These are phyloP conservation scores for Ichthyophthirius multifiliis DNA, from an alignment of 169 alveolate genomes.

Conservation along the genomic window DNA sequence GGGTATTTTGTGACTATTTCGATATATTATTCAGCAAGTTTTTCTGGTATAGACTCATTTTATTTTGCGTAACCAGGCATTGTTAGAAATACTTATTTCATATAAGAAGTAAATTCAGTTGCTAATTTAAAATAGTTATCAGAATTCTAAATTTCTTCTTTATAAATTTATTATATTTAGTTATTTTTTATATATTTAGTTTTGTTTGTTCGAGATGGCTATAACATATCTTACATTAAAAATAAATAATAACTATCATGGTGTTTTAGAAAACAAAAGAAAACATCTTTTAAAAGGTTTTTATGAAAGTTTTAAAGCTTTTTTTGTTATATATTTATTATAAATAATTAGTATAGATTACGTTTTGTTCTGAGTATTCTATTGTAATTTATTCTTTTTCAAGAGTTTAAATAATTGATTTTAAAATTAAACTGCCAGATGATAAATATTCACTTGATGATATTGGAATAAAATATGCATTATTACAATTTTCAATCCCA, in stretches of 20 bases:
- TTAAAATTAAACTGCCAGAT: background rate
- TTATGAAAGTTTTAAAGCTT: background rate
- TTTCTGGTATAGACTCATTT: background rate
- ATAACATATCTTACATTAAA: background rate
- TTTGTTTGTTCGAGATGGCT: background rate
- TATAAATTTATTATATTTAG: background rate
- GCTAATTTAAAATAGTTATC: background rate
- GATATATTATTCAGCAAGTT: background rate
- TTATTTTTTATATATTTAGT: background rate
- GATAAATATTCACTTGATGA: background rate
- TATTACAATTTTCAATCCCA: background rate
- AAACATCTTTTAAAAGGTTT: background rate
- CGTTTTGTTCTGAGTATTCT: background rate
- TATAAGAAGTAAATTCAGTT: conserved; percentile 1
- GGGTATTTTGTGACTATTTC: background rate
- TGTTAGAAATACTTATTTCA: background rate
- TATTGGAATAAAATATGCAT: background rate
- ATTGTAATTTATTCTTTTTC: background rate
- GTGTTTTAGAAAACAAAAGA: background rate
- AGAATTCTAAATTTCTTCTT: background rate
- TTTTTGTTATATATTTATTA: background rate
- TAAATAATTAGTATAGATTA: background rate
- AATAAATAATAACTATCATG: background rate
- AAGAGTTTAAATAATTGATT: background rate
- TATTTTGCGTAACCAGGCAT: conserved; percentile 1